Evolutionary conservation across 148 eudicot genomes (phyloP), one percentile per base, ranked within the genome.

Genomic region (Gaultheria prostrata): DNA sequence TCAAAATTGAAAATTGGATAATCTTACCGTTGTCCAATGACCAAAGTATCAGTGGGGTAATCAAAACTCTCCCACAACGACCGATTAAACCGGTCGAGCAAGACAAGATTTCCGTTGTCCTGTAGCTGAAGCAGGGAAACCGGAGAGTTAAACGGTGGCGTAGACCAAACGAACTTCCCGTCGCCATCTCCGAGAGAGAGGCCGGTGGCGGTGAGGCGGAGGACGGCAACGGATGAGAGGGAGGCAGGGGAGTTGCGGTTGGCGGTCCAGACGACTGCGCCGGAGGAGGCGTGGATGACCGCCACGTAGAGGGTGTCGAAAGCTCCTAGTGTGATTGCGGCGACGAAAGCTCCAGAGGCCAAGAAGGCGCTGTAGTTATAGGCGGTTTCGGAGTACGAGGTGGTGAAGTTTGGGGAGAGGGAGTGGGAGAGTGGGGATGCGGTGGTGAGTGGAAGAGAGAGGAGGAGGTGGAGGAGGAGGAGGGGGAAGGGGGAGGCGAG

Each of bases 211-310:
- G 90, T 84, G 18, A 94, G 86, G 39, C 39, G 79, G 88, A 92
- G 78, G 69, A 63, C 50, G 48, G 17, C 49, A 18, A 90, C 87
- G 15, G 30, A 83, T 8, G 95, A 91, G 33, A 95, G 93, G 69
- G n/a, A n/a, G n/a, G n/a, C n/a, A n/a, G n/a, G n/a, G n/a, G 85
- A 78, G 79, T 91, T 89, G 4, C 89, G 93, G 54, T 92, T 92
- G 12, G 94, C 95, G 1, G 95, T 85, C 98, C 98, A 94, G 48
- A 84, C 73, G 83, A 92, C 73, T 76, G 87, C 76, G 83, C 84
- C 74, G 54, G 98, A 91, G 21, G 63, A 88, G n/a, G 70, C 83
- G 73, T 94, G 98, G 87, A 91, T 84, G 77, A 94, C 83, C 72
- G 91, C 88, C 20, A 94, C 84, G 86, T 90, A 92, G 86, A 84